These are phyloP conservation scores for Termitomyces sp. DNA, from an alignment of 768 basidiomycete species.

Conservation along the genomic window DNA sequence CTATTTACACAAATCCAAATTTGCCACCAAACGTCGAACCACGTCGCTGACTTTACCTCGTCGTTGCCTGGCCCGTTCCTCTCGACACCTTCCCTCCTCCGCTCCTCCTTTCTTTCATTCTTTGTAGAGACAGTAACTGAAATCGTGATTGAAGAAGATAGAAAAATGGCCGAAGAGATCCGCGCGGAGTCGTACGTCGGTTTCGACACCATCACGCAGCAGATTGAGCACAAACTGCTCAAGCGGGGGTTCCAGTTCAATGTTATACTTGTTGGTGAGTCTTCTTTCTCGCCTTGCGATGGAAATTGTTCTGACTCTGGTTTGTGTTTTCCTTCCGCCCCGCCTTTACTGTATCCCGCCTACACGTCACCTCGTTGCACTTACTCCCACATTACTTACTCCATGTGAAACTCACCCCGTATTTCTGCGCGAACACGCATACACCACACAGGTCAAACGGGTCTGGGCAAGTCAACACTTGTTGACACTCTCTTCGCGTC, in stretches of 20 bases:
- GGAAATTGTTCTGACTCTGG: neutral
- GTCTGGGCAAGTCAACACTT: conserved; percentile 96
- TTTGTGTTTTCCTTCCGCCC: neutral
- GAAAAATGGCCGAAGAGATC: conserved; percentile 58
- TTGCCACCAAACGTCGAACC: conserved; percentile 13
- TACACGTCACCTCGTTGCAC: neutral
- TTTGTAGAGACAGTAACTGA: neutral
- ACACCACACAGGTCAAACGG: conserved; percentile 75
- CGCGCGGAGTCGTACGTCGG: conserved; percentile 92
- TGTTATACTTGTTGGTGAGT: conserved; percentile 91
- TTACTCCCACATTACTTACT: neutral
- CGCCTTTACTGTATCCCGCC: neutral
- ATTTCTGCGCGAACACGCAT: neutral
- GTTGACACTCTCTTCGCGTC: conserved; percentile 99
- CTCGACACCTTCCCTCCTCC: neutral
- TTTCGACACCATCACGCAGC: conserved; percentile 95
- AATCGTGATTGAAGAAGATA: neutral
- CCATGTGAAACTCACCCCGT: neutral
- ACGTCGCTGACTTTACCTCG: conserved; percentile 10
- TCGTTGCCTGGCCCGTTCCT: neutral
- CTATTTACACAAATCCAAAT: conserved; percentile 15
- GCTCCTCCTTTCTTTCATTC: neutral
- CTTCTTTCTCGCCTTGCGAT: neutral
- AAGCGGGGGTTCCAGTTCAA: conserved; percentile 99
- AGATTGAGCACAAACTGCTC: conserved; percentile 98